These are phyloP conservation scores for Syzygium jambos DNA, from an alignment of 345 rosid species.

Conservation along the genomic window DNA sequence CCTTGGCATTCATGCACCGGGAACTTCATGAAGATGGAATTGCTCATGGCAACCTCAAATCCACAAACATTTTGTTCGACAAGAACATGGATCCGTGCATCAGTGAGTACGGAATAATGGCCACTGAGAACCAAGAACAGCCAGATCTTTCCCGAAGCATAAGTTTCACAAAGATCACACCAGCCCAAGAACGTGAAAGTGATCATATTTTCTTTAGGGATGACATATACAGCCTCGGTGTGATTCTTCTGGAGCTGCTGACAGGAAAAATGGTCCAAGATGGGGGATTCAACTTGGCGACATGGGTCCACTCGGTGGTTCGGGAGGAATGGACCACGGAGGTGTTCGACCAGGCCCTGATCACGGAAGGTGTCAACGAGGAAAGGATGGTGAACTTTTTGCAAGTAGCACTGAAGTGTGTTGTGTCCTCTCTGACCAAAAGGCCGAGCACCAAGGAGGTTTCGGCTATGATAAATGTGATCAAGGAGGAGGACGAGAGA, in stretches of 20 bases:
- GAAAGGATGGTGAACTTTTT: slow-evolving; percentile 10
- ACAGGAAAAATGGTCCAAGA: slow-evolving; percentile 3
- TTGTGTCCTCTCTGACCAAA: background rate
- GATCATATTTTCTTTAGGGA: background rate
- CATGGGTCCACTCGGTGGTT: slow-evolving; percentile 5
- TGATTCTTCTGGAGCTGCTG: slow-evolving; percentile 8
- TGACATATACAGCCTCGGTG: slow-evolving; percentile 1
- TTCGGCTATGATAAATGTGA: background rate
- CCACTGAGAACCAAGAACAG: background rate
- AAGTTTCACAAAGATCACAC: background rate
- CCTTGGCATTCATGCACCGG: slow-evolving; percentile 8
- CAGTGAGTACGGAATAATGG: slow-evolving; percentile 3
- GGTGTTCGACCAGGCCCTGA: slow-evolving; percentile 6
- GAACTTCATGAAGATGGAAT: slow-evolving; percentile 8
- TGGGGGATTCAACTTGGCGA: background rate
- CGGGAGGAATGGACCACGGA: slow-evolving; percentile 12
- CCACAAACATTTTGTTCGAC: slow-evolving; percentile 7
- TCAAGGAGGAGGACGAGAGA: slow-evolving; percentile 13
- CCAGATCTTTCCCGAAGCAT: background rate
- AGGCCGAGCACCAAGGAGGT: background rate
- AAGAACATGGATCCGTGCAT: slow-evolving; percentile 7
- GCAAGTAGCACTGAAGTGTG: slow-evolving; percentile 13
- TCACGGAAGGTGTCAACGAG: background rate
- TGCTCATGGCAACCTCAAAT: slow-evolving; percentile 14
- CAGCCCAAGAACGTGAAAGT: background rate